phyloP scores from a whole-genome alignment of 345 rosid genomes.

The Geranium rotundifolium region DNA sequence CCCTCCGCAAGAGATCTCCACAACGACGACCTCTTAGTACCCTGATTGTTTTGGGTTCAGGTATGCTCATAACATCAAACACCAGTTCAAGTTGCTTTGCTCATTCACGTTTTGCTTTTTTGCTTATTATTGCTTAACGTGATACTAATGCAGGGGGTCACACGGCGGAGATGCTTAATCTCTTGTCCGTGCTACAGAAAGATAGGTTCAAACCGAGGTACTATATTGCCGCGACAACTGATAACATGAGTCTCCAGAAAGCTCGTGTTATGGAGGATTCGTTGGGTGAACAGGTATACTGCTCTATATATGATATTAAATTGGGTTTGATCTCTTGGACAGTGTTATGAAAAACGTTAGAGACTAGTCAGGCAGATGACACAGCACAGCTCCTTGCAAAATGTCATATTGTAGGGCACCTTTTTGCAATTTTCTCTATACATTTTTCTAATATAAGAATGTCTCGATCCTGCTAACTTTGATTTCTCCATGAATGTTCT shows the following conservation, averaged over 20 bases:
- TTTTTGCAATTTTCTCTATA: conserved; percentile 91
- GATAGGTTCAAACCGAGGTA: conserved; percentile 57
- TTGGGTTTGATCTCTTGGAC: too few species aligned
- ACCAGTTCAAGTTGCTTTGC: neutral
- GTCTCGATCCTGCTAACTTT: conserved; percentile 9
- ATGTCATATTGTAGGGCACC: too few species aligned
- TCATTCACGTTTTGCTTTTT: neutral
- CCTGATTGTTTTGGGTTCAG: neutral
- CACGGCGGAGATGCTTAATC: conserved; percentile 89
- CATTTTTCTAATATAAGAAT: conserved; percentile 44
- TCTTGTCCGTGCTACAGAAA: conserved; percentile 49
- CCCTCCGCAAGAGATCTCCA: neutral
- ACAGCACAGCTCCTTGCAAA: too few species aligned
- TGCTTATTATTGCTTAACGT: neutral
- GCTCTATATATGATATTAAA: neutral
- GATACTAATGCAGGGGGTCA: conserved; percentile 52
- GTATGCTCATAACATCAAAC: neutral
- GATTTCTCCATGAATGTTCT: neutral
- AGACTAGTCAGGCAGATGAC: neutral
- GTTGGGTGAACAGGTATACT: conserved; percentile 31
- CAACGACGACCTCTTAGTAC: neutral
- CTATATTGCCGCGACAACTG: conserved; percentile 86
- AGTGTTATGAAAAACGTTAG: too few species aligned
- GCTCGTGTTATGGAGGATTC: conserved; percentile 64
- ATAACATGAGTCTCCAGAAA: conserved; percentile 87